phyloP scores from a whole-genome alignment of 257 asterid genomes.

The Coffea eugenioides region DNA sequence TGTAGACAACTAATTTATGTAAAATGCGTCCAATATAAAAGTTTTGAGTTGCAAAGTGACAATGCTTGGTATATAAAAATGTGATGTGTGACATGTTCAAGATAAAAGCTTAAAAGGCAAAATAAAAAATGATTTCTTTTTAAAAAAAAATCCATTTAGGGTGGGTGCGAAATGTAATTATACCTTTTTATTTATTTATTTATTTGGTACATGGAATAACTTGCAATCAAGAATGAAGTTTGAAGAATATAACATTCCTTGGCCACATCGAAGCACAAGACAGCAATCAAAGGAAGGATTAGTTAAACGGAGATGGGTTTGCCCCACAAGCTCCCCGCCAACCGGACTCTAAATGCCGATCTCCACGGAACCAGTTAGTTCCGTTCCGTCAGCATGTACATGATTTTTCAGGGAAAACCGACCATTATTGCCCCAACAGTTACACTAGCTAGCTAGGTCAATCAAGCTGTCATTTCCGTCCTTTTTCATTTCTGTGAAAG shows the following conservation, averaged over 20 bases:
- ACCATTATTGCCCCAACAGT: slow-evolving; percentile 5
- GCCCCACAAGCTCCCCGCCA: slow-evolving; percentile 46
- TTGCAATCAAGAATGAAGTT: neutral
- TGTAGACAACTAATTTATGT: no score
- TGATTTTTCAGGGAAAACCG: neutral
- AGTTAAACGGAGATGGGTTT: slow-evolving; percentile 6
- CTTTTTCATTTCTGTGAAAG: slow-evolving; percentile 18
- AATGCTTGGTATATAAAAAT: no score
- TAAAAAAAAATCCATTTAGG: neutral
- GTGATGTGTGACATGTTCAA: neutral
- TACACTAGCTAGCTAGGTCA: slow-evolving; percentile 5
- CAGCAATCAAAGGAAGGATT: neutral
- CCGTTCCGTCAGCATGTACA: neutral
- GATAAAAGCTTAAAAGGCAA: no score
- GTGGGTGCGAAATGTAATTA: neutral
- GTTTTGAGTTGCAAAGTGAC: no score
- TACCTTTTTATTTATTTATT: neutral
- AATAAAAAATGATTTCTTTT: no score
- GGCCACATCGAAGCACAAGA: neutral
- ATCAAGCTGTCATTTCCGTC: slow-evolving; percentile 1
- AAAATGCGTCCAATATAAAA: no score
- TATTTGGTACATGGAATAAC: neutral
- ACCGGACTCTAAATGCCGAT: slow-evolving; percentile 27
- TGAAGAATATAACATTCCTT: neutral
- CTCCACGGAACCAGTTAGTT: neutral